A percentile compares a stretch with the other conserved stretches of the same genome.
These are phyloP conservation scores for Hanseniaspora jakobsenii DNA, from an alignment of 805 yeast species.

Conservation along the genomic window DNA sequence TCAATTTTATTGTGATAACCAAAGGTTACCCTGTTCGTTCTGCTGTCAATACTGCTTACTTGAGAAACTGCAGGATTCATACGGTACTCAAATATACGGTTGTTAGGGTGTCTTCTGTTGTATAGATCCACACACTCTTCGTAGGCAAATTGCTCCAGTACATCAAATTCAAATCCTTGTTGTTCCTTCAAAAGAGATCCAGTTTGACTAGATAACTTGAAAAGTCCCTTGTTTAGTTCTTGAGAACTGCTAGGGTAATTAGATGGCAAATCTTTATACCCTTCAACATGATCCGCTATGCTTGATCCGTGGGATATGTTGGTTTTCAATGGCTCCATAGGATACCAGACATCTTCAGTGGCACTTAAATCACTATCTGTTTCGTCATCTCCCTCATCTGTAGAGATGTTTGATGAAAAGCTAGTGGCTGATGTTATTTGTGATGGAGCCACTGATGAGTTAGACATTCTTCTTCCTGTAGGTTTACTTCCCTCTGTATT, in stretches of 20 bases:
- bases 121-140: constrained; percentile 13
- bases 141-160: constrained; percentile 8
- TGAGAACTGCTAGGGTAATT: not conserved
- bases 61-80: not conserved
- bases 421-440: constrained; percentile 1
- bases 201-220: no score
- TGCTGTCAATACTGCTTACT: not conserved
- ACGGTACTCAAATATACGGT: constrained; percentile 1
- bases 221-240: no score
- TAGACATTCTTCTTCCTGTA: constrained; percentile 5
- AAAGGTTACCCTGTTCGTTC: constrained; percentile 27
- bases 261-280: not conserved
- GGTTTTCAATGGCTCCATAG: constrained; percentile 6
- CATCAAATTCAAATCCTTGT: constrained; percentile 1
- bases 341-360: constrained; percentile 7
- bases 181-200: no score
- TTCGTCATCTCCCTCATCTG: constrained; percentile 13
- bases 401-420: not conserved
- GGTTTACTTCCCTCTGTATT: not conserved
- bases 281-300: not conserved
- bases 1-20: constrained; percentile 32
- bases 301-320: not conserved
- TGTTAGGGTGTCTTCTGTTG: constrained; percentile 12
- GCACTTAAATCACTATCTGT: constrained; percentile 12
- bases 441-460: not conserved